Conservation (phyloP, 306 rosid genomes). For the Begonia loranthoides region DNA sequence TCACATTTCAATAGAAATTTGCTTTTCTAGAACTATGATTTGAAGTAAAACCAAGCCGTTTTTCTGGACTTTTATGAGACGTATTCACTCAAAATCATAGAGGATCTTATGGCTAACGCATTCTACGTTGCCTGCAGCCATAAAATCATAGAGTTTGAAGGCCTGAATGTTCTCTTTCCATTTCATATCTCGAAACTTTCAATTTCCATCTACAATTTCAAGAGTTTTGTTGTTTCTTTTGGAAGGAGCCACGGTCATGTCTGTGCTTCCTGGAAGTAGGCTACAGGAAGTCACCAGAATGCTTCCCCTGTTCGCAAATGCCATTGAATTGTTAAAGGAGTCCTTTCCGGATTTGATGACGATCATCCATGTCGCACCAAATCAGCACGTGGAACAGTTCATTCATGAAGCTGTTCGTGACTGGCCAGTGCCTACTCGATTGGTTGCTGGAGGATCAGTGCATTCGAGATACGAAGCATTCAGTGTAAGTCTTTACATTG, state of each 20-base stretch:
- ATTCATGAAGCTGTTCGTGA: constrained; percentile 29
- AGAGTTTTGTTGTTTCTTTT: too few species aligned
- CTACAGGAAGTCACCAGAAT: constrained; percentile 76
- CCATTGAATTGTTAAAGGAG: constrained; percentile 42
- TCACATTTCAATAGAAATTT: too few species aligned
- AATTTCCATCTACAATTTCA: too few species aligned
- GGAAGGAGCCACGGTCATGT: constrained; percentile 58
- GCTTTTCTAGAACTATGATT: too few species aligned
- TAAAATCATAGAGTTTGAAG: too few species aligned
- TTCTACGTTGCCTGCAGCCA: too few species aligned
- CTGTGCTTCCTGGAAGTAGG: constrained; percentile 98
- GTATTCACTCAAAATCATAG: too few species aligned
- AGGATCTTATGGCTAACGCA: too few species aligned
- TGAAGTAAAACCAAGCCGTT: too few species aligned
- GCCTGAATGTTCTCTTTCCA: too few species aligned
- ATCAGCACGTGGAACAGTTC: constrained; percentile 45
- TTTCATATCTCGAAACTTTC: too few species aligned
- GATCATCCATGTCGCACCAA: constrained; percentile 65
- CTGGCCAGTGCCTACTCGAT: constrained; percentile 62
- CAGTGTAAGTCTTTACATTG: constrained; percentile 34
- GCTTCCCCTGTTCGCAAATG: constrained; percentile 51
- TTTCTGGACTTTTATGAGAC: too few species aligned
- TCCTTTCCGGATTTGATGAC: constrained; percentile 38
- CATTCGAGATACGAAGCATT: constrained; percentile 68
- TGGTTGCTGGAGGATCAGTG: constrained; percentile 58